Conservation (phyloP, 495 filamentous ascomycete genomes). For the Penicillium longicatenatum region DNA sequence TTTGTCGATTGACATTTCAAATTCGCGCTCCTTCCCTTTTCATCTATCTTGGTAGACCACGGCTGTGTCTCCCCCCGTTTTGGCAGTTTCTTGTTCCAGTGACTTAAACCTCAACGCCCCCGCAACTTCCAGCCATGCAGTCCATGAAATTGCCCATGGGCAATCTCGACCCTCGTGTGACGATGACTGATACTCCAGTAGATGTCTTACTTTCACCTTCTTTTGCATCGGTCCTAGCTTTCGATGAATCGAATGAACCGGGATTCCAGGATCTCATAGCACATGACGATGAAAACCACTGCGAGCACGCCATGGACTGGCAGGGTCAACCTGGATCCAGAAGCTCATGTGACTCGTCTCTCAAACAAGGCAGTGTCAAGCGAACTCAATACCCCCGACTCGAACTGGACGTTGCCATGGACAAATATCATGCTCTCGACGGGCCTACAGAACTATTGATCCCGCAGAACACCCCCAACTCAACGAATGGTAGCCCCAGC, state of each 20-base stretch:
- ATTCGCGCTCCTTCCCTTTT: constrained; percentile 13
- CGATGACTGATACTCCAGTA: constrained; percentile 12
- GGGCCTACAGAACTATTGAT: constrained; percentile 18
- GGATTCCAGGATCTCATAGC: not conserved
- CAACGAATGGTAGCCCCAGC: constrained; percentile 16
- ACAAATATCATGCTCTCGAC: constrained; percentile 26
- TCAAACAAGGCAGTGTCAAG: not conserved
- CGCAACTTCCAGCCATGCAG: constrained; percentile 12
- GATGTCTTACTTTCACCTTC: constrained; percentile 11
- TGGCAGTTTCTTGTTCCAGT: not conserved
- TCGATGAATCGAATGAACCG: constrained; percentile 4
- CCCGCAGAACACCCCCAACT: constrained; percentile 31
- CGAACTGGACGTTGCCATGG: constrained; percentile 23
- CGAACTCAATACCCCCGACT: constrained; percentile 18
- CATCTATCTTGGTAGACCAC: constrained; percentile 14
- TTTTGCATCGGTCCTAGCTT: constrained; percentile 18
- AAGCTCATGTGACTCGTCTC: constrained; percentile 5
- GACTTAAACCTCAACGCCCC: not conserved
- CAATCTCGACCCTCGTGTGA: constrained; percentile 24
- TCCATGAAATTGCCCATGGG: constrained; percentile 27
- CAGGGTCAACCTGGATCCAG: not conserved
- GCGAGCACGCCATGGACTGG: not conserved
- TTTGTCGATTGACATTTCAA: constrained; percentile 17
- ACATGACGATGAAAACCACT: not conserved
- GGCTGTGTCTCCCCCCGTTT: constrained; percentile 11